Percentiles rank a stretch among this genome's conserved stretches.
Conservation (phyloP, 2,329 filamentous ascomycete species). For the Claviceps capensis region DNA sequence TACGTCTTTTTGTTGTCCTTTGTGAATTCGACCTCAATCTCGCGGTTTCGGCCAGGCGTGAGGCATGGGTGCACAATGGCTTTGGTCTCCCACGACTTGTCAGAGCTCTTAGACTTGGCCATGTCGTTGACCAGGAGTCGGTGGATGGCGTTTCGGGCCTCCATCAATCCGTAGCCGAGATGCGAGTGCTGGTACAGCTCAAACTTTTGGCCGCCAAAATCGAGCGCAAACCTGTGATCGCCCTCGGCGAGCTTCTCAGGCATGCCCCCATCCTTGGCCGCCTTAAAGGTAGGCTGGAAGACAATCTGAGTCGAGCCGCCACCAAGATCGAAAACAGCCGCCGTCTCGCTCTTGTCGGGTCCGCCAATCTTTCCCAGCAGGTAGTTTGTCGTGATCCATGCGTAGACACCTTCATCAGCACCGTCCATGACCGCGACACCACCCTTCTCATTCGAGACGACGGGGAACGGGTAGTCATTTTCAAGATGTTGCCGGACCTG, state of each 20-base stretch:
- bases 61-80: conserved; percentile 78
- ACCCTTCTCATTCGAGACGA: conserved; percentile 70
- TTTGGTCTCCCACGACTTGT: conserved; percentile 53
- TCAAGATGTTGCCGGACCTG: conserved; percentile 77
- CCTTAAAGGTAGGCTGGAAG: conserved; percentile 87
- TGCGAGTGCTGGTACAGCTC: conserved; percentile 97
- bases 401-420: conserved; percentile 92
- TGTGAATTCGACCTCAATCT: conserved; percentile 58
- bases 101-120: conserved; percentile 45
- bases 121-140: conserved; percentile 59
- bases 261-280: conserved; percentile 59
- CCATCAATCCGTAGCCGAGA: conserved; percentile 92
- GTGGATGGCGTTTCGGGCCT: conserved; percentile 79
- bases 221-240: conserved; percentile 89
- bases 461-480: conserved; percentile 83
- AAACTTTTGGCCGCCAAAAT: conserved; percentile 83
- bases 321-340: conserved; percentile 89
- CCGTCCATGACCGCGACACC: conserved; percentile 97
- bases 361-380: conserved; percentile 94
- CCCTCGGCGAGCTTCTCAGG: conserved; percentile 74
- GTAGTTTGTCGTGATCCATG: conserved; percentile 99
- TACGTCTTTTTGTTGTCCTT: conserved; percentile 50
- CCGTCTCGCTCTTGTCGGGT: conserved; percentile 78
- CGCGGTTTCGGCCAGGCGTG: conserved; percentile 60
- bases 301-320: conserved; percentile 98